phyloP scores from a whole-genome alignment of 2,329 filamentous ascomycete genomes.

The Tolypocladium pustulatum region DNA sequence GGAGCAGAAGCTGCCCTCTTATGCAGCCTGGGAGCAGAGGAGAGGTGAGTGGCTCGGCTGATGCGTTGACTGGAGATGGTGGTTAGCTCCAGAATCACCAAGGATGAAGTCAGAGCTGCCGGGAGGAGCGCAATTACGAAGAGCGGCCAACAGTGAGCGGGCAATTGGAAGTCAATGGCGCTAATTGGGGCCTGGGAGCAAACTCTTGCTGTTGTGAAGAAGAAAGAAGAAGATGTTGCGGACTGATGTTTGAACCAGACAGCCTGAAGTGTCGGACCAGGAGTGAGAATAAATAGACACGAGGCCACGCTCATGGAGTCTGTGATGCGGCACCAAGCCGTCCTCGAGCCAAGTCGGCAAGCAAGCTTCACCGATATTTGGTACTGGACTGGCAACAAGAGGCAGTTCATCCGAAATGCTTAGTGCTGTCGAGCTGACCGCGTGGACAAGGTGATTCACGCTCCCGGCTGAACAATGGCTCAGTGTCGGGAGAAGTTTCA shows the following conservation, averaged over 20 bases:
- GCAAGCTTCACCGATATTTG: background rate
- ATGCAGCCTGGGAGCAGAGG: conserved; percentile 23
- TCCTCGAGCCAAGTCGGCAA: background rate
- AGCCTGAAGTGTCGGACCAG: background rate
- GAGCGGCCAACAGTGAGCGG: background rate
- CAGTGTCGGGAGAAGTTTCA: background rate
- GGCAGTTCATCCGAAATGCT: background rate
- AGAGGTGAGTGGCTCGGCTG: conserved; percentile 2
- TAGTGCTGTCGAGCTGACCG: background rate
- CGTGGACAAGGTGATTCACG: background rate
- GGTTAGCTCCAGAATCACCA: conserved; percentile 4
- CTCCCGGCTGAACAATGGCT: background rate
- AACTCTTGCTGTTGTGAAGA: background rate
- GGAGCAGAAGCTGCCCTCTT: conserved; percentile 41
- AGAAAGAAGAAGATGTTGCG: background rate
- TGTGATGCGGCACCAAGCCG: background rate
- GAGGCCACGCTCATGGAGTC: background rate
- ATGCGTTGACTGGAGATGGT: conserved; percentile 7
- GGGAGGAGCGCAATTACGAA: background rate
- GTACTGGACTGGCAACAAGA: background rate
- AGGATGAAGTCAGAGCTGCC: background rate
- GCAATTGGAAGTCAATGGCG: background rate
- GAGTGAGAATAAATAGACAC: background rate
- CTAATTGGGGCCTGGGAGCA: background rate
- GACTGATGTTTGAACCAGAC: conserved; percentile 1